Conservation (phyloP, 495 filamentous ascomycete species). For the Glarea lozoyensis region DNA sequence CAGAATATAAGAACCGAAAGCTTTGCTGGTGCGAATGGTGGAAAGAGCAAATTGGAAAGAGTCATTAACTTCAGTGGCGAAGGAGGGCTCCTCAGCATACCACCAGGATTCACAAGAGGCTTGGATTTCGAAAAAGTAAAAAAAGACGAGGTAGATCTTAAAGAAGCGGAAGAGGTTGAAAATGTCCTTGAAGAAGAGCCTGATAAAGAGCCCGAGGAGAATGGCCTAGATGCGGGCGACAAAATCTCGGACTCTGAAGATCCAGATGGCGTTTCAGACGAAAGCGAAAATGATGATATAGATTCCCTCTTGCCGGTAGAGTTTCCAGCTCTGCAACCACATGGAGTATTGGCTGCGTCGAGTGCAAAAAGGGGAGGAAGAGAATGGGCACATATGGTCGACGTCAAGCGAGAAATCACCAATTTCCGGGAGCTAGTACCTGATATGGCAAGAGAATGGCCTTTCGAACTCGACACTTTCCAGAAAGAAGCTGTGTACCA, state of each 20-base stretch:
- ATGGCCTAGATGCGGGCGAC: conserved; percentile 25
- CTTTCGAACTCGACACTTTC: conserved; percentile 95
- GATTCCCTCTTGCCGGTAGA: conserved; percentile 86
- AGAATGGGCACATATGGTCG: conserved; percentile 98
- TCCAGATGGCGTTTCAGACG: conserved; percentile 28
- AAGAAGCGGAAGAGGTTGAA: conserved; percentile 63
- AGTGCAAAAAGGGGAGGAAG: conserved; percentile 61
- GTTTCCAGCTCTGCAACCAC: conserved; percentile 88
- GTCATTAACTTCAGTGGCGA: conserved; percentile 74
- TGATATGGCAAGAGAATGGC: conserved; percentile 92
- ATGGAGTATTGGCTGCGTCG: conserved; percentile 60
- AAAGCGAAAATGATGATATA: conserved; percentile 68
- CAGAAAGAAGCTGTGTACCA: conserved; percentile 98
- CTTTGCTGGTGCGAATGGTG: conserved; percentile 27
- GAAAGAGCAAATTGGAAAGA: conserved; percentile 52
- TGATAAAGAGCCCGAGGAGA: conserved; percentile 24
- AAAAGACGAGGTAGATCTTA: conserved; percentile 42
- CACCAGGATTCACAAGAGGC: conserved; percentile 77
- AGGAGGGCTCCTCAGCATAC: conserved; percentile 68
- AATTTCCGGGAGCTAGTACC: conserved; percentile 93
- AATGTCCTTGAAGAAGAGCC: conserved; percentile 64
- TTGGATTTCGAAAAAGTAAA: conserved; percentile 58
- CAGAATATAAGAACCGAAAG: conserved; percentile 35
- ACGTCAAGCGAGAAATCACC: conserved; percentile 79
- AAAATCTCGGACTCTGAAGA: conserved; percentile 33